Evolutionary conservation across 2,329 filamentous ascomycete species (phyloP), one percentile per base, ranked within the genome.

Genomic region (Pyrenophora graminea): DNA sequence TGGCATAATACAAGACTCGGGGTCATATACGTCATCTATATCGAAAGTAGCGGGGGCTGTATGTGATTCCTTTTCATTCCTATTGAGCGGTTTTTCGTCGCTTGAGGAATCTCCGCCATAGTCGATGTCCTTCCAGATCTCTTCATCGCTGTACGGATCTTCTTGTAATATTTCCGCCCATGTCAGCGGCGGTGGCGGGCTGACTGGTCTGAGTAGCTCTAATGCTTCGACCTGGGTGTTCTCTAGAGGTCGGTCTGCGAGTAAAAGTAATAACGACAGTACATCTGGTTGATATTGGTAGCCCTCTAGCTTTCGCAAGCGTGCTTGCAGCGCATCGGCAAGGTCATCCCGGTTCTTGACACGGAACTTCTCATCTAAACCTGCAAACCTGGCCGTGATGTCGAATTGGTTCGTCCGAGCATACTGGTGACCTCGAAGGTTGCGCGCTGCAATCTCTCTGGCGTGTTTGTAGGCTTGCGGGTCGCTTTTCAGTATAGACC

Each of bases 101-200:
- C 82, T 85, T 1, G 87, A 90, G 46, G 82, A 87, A 49, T 86
- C 83, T 25, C 79, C 78, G 34, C 72, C 82, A 66, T 86, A 91
- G 56, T 89, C 82, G 47, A 88, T 82, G 53, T 85, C 82, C 40
- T 80, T 80, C 91, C 90, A 96, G 3, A 94, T 74, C 2, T 80
- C 81, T 18, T 82, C 80, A 23, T 91, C 77, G 18, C 84, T 83
- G 72, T 91, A 87, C 2, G 88, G 85, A 58, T 94, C 91, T 43
- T 93, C 87, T 7, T 79, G 81, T 40, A 90, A 81, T 45, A 97
- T 86, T 31, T 96, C 87, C 46, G 86, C 82, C 92, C 92, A 97
- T 18, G 82, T 88, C 46, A 96, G 71, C 12, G 76, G 70, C 2
- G 79, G 77, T 3, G 74, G 75, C 1, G 74, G 67, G 13, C 78